Base-by-base conservation (phyloP, 2,329 filamentous ascomycete genomes). In the Phialocephala sp. region DNA sequence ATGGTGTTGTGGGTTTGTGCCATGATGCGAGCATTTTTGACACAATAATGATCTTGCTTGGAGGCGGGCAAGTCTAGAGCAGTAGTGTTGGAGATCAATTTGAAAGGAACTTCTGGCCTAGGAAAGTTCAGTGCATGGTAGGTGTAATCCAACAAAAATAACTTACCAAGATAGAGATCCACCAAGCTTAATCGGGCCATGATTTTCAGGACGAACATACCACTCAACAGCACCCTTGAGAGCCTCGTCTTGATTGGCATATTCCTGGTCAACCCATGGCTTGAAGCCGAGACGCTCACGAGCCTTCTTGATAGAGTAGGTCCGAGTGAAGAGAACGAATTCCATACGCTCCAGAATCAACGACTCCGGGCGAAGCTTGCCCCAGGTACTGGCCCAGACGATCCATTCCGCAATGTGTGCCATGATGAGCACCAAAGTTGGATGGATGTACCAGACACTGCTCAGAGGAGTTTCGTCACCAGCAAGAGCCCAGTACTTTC, bases 1-100 rank as follows among this genome's bases (percentile, higher is more conserved):
- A 76, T 65, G 4, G 71, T 72, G 58, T 78, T 77, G 63, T 74
- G 70, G 8, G 71, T 73, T 45, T 72, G 67, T 2, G 74, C 70
- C 76, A 78, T 78, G 32, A 67, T 66, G 24, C 66, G 64, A 4
- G 70, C 70, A 37, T 67, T 69, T n/a, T 54, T 60, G 22, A 71
- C 60, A 27, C 70, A 69, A 55, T 69, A 68, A 41, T 72, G 70
- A 36, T 66, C 56, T 39, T 62, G 56, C 6, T 66, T 65, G 5
- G 70, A 45, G n/a, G 50, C 61, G 3, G 59, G 9, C 36, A 65
- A 67, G 4, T 32, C 63, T 12, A 61, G 62, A 37, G 66, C 62
- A 20, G 64, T 64, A 3, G 70, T 72, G 32, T 63, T 18, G 2
- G 64, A 65, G 14, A 72, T 72, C 8, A 72, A 41, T 22, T 45